A percentile compares a stretch with the other conserved stretches of the same genome.
phyloP scores from a whole-genome alignment of 1,139 yeast species.

The Chernovozyma aurita region DNA sequence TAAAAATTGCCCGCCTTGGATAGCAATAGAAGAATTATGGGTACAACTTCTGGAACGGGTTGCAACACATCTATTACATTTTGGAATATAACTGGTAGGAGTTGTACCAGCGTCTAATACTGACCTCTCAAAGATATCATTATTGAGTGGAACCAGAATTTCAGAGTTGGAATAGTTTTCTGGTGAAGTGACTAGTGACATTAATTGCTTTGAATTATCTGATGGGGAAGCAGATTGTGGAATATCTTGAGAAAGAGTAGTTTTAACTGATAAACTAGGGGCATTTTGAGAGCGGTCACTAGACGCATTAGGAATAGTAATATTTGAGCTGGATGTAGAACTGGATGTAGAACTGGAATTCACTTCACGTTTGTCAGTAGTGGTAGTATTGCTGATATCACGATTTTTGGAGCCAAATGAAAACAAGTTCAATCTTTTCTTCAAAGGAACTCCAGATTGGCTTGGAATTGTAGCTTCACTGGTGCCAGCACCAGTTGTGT shows the following conservation, averaged over 20 bases:
- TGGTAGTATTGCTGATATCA: too few relatives aligned
- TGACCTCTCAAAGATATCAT: constrained; percentile 53
- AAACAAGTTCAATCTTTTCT: constrained; percentile 1
- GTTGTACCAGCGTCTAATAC: constrained; percentile 44
- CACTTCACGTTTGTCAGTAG: too few relatives aligned
- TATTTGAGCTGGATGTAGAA: too few relatives aligned
- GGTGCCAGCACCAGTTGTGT: constrained; percentile 6
- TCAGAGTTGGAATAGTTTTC: constrained; percentile 2
- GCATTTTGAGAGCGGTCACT: too few relatives aligned
- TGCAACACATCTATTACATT: constrained; percentile 12
- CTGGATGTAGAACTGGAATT: too few relatives aligned
- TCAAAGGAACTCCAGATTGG: background rate
- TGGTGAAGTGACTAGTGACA: constrained; percentile 12
- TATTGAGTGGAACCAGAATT: background rate
- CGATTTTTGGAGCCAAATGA: constrained; percentile 2
- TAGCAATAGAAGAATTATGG: constrained; percentile 25
- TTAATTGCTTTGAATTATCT: constrained; percentile 7
- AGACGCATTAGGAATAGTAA: too few relatives aligned
- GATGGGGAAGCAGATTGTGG: constrained; percentile 4
- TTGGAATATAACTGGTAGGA: constrained; percentile 12
- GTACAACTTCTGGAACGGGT: constrained; percentile 21
- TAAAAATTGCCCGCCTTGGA: constrained; percentile 22
- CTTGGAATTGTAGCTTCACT: constrained; percentile 2
- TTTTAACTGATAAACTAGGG: background rate
- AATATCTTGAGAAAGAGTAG: background rate